A percentile compares a stretch with the other conserved stretches of the same genome.
Conservation (phyloP, 176 grass and related monocot genomes). For the Oryza coarctata region DNA sequence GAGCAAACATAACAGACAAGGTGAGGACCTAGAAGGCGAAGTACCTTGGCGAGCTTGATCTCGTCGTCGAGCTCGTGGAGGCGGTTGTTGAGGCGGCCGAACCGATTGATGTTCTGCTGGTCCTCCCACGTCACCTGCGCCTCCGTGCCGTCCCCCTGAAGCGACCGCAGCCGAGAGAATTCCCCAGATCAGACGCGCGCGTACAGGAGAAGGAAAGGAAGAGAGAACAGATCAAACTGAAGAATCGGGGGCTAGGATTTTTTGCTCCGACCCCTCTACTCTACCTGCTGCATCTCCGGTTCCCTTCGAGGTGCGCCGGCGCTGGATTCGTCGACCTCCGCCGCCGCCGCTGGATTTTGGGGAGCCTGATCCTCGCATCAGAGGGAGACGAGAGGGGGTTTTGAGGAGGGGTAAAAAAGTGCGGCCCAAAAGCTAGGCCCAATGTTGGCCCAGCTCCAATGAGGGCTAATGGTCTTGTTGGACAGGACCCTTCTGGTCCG, state of each 20-base stretch:
- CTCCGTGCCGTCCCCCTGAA: slow-evolving; percentile 85
- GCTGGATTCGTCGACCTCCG: not conserved
- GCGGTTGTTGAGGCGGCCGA: slow-evolving; percentile 94
- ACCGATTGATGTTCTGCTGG: slow-evolving; percentile 98
- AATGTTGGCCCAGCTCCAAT: not conserved
- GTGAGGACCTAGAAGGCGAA: not conserved
- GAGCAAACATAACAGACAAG: not conserved
- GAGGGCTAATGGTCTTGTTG: not conserved
- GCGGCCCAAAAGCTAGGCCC: not conserved
- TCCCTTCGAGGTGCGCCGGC: not conserved
- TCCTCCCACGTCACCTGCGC: slow-evolving; percentile 98
- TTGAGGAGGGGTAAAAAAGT: not conserved
- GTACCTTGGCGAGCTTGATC: slow-evolving; percentile 92
- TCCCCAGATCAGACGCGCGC: not conserved
- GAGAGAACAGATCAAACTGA: not conserved
- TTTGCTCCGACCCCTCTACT: not conserved
- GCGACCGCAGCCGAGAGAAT: not conserved
- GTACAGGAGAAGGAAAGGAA: no score
- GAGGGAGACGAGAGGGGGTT: not conserved
- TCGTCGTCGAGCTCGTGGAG: slow-evolving; percentile 87
- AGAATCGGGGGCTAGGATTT: slow-evolving; percentile 11
- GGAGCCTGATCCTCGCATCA: not conserved
- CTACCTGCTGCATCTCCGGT: slow-evolving; percentile 61
- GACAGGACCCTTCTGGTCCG: no score
- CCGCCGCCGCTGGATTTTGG: not conserved